Percentiles rank a stretch among this genome's conserved stretches.
phyloP scores from a whole-genome alignment of 1,284 basidiomycete species.

The Gomphus bonarii region DNA sequence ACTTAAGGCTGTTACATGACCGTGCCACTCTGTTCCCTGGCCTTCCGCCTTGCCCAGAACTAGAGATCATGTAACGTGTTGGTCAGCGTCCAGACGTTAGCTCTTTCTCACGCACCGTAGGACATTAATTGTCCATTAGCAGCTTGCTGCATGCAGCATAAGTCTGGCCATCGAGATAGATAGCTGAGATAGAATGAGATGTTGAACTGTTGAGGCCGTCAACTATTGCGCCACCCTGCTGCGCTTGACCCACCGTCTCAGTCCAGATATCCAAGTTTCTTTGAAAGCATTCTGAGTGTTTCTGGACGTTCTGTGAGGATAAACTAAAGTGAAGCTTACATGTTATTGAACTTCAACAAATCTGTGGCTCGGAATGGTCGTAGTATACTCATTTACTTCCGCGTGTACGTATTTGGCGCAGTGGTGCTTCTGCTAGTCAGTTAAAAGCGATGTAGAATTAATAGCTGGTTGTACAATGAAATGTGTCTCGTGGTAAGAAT shows the following conservation, averaged over 20 bases:
- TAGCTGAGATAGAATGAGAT: slow-evolving; percentile 83
- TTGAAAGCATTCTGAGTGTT: slow-evolving; percentile 5
- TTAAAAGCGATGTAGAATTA: background rate
- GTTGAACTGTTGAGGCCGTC: slow-evolving; percentile 48
- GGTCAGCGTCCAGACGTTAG: background rate
- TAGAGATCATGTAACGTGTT: slow-evolving; percentile 20
- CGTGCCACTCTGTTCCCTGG: slow-evolving; percentile 63
- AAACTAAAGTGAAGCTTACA: slow-evolving; percentile 34
- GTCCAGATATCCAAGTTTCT: slow-evolving; percentile 93
- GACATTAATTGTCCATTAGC: slow-evolving; percentile 78
- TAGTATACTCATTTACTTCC: slow-evolving; percentile 59
- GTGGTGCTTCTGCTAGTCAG: background rate
- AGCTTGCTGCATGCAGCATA: slow-evolving; percentile 73
- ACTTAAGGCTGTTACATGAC: slow-evolving; percentile 85
- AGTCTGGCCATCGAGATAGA: slow-evolving; percentile 82
- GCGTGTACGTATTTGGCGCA: background rate
- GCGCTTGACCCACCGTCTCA: slow-evolving; percentile 57
- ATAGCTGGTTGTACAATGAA: slow-evolving; percentile 6
- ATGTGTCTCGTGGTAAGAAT: slow-evolving; percentile 5
- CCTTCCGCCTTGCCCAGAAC: slow-evolving; percentile 87
- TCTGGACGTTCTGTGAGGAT: background rate
- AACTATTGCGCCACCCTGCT: slow-evolving; percentile 10
- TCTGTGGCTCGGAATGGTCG: slow-evolving; percentile 80
- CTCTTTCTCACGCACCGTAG: slow-evolving; percentile 43
- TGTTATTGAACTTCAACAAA: slow-evolving; percentile 86